Evolutionary conservation across 495 filamentous ascomycete genomes (phyloP), one percentile per base, ranked within the genome.

Genomic region (Melanomma pulvis-pyrius): DNA sequence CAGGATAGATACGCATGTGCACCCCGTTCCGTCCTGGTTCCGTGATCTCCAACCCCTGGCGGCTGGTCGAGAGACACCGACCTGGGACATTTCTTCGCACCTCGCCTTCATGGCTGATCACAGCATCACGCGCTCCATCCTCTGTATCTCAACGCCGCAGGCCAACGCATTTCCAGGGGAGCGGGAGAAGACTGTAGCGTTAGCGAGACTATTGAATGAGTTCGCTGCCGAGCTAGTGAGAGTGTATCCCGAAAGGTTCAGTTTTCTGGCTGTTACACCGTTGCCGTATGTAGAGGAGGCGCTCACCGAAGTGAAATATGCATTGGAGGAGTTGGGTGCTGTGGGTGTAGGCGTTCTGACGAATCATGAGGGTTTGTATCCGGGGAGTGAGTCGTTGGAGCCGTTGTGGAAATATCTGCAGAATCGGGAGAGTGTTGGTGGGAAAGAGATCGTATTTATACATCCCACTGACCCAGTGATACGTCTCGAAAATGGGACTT

Each of bases 341-440:
- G 54, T 60, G 3, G 72, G 72, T 6, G 57, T 70, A 1, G 69
- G 65, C 0, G 63, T 71, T 1, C 52, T 74, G 58, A 69, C 69
- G 13, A 74, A 74, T 52, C 72, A 74, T 53, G 69, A 74, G 21
- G 72, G 65, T 1, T 41, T 69, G 25, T 74, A 74, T 51, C 62
- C 61, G 1, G 72, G 72, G 9, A 67, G 70, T 47, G 22, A 39
- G 19, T 29, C 15, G 52, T 70, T 74, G 34, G 55, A 46, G 30
- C 58, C 49, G 24, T 30, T 74, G 17, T 74, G 70, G 61, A 36
- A 50, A 19, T 59, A 59, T 50, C 46, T 74, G 24, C 50, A 72
- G 26, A 39, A 30, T n/a, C 46, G 68, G 29, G 52, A 11, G 26
- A 30, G 46, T 29, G 53, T 47, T 44, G 47, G 46, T 15, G 50